These are phyloP conservation scores for Vitis hybrid DNA, from an alignment of 177 flowering plant species.

Conservation along the genomic window DNA sequence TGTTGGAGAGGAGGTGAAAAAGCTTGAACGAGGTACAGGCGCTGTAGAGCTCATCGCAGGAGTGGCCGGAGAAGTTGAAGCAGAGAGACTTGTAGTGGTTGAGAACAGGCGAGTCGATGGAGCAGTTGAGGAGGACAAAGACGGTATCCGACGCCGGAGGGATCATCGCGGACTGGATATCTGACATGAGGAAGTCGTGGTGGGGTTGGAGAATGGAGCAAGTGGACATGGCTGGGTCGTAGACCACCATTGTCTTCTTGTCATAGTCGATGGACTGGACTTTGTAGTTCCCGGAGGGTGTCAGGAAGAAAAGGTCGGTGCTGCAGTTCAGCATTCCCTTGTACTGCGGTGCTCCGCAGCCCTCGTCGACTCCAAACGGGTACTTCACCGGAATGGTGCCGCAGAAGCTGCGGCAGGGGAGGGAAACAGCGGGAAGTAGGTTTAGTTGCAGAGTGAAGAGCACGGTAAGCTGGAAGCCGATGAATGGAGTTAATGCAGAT, in stretches of 20 bases:
- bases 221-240: slow-evolving; percentile 84
- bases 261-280: slow-evolving; percentile 76
- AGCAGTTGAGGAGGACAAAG: slow-evolving; percentile 84
- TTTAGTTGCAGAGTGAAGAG: slow-evolving; percentile 6
- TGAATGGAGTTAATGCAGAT: too few species aligned
- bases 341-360: slow-evolving; percentile 85
- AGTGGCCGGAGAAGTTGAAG: slow-evolving; percentile 76
- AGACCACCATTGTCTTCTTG: slow-evolving; percentile 43
- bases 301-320: slow-evolving; percentile 51
- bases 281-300: slow-evolving; percentile 60
- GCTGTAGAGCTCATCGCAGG: slow-evolving; percentile 82
- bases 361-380: slow-evolving; percentile 84
- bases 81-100: slow-evolving; percentile 79
- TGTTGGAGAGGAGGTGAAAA: slow-evolving; percentile 36
- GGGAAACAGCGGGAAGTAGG: not conserved
- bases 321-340: slow-evolving; percentile 71
- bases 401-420: slow-evolving; percentile 53
- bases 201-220: slow-evolving; percentile 81
- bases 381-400: slow-evolving; percentile 55
- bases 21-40: slow-evolving; percentile 56
- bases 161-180: slow-evolving; percentile 56
- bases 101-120: slow-evolving; percentile 83
- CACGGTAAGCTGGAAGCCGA: too few species aligned
- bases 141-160: slow-evolving; percentile 80
- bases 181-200: slow-evolving; percentile 69